A percentile compares a stretch with the other conserved stretches of the same genome.
These are phyloP conservation scores for Alternaria viburni DNA, from an alignment of 2,329 filamentous ascomycete species.

Conservation along the genomic window DNA sequence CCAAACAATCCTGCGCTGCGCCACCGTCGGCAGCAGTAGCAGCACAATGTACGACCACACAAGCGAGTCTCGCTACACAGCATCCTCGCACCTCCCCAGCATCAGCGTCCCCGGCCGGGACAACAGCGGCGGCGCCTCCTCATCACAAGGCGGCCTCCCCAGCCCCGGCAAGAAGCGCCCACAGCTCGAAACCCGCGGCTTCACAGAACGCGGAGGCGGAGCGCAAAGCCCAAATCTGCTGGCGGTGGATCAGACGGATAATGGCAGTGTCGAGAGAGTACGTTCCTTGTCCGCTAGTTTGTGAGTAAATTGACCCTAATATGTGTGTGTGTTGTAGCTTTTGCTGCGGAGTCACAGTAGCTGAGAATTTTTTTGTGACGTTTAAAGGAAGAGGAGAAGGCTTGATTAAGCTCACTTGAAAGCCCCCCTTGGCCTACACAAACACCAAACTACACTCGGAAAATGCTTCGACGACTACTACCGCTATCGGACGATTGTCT, in stretches of 20 bases:
- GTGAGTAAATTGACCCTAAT: constrained; percentile 23
- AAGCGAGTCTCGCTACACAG: constrained; percentile 10
- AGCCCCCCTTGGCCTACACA: neutral
- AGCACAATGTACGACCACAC: constrained; percentile 77
- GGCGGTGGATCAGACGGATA: constrained; percentile 67
- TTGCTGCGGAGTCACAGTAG: constrained; percentile 59
- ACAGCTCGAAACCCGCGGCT: constrained; percentile 66
- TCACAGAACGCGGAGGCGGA: constrained; percentile 70
- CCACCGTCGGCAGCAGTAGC: constrained; percentile 85
- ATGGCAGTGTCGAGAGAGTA: constrained; percentile 63
- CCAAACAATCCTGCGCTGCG: constrained; percentile 96
- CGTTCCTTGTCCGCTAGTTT: constrained; percentile 40
- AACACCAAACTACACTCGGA: neutral
- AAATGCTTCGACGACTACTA: neutral
- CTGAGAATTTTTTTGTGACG: constrained; percentile 36
- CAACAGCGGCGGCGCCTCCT: constrained; percentile 5
- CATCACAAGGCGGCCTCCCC: neutral
- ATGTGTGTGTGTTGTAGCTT: constrained; percentile 39
- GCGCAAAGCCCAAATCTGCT: constrained; percentile 69
- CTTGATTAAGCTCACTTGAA: constrained; percentile 23
- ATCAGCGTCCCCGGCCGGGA: constrained; percentile 6
- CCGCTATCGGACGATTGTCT: neutral
- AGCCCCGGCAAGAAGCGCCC: constrained; percentile 52
- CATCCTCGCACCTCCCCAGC: constrained; percentile 10
- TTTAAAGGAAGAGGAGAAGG: constrained; percentile 24